Conservation (phyloP, 2,329 filamentous ascomycete species). For the Epichloe sibirici region DNA sequence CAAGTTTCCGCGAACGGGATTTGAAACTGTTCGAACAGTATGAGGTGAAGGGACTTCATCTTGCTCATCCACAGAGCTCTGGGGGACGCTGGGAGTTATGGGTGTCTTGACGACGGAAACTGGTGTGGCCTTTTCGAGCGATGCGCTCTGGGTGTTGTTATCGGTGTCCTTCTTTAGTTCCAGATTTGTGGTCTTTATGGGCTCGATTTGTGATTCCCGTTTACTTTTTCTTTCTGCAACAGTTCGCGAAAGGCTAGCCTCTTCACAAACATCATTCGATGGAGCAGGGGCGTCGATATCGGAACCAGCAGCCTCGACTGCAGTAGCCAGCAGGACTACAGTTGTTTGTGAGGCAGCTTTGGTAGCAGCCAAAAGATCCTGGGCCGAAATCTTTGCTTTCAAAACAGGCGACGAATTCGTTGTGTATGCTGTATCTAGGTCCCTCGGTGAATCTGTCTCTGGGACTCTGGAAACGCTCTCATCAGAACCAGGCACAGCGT, state of each 20-base stretch:
- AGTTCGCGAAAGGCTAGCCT: conserved; percentile 15
- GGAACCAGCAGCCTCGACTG: background rate
- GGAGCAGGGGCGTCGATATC: background rate
- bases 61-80: conserved; percentile 9
- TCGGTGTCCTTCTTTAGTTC: conserved; percentile 53
- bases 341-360: conserved; percentile 9
- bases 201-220: conserved; percentile 32
- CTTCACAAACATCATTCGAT: conserved; percentile 8
- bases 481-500: conserved; percentile 9
- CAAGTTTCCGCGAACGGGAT: conserved; percentile 30
- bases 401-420: conserved; percentile 7
- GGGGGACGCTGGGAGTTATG: conserved; percentile 51
- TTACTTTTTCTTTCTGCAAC: conserved; percentile 17
- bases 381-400: conserved; percentile 17
- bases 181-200: conserved; percentile 37
- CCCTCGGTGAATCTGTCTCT: background rate
- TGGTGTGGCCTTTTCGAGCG: conserved; percentile 70
- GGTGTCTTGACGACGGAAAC: conserved; percentile 74
- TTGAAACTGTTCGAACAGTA: conserved; percentile 36
- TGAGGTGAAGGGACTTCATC: conserved; percentile 10
- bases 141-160: conserved; percentile 74
- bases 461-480: background rate
- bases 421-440: conserved; percentile 5
- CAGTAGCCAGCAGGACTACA: background rate
- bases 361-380: conserved; percentile 14